Percentiles rank a stretch among this genome's conserved stretches.
These are phyloP conservation scores for Cyberlindnera maritima DNA, from an alignment of 805 yeast species.

Conservation along the genomic window DNA sequence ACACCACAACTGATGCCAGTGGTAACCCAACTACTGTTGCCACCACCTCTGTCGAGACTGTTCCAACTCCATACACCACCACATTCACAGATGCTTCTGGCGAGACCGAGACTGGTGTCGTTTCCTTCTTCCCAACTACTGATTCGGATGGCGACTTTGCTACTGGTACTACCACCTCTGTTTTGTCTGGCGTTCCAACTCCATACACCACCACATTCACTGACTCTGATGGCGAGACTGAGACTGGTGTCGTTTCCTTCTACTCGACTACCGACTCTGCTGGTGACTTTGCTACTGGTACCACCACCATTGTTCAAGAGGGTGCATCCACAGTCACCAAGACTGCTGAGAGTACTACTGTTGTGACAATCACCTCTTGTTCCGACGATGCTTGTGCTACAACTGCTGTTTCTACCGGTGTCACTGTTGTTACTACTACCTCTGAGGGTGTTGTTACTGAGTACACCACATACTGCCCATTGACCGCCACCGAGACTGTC, in stretches of 20 bases:
- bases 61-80: neutral
- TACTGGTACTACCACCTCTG: neutral
- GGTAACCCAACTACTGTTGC: neutral
- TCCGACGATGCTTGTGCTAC: slow-evolving; percentile 19
- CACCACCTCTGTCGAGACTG: neutral
- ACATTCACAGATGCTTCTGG: neutral
- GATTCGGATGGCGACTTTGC: neutral
- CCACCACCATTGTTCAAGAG: neutral
- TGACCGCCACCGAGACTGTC: neutral
- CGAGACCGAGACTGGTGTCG: neutral
- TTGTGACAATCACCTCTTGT: slow-evolving; percentile 25
- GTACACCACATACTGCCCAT: slow-evolving; percentile 18
- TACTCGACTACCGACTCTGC: neutral
- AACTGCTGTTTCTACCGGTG: slow-evolving; percentile 26
- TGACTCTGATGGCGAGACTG: slow-evolving; percentile 5
- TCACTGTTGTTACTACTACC: slow-evolving; percentile 18
- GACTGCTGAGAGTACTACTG: slow-evolving; percentile 8
- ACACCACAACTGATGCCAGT: neutral
- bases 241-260: slow-evolving; percentile 3
- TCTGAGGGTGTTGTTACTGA: slow-evolving; percentile 5
- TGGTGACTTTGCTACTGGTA: neutral
- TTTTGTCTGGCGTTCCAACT: neutral
- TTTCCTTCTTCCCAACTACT: neutral
- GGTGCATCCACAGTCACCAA: neutral
- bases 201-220: slow-evolving; percentile 6